These are phyloP conservation scores for Candida pseudofarinosa DNA, from an alignment of 805 yeast genomes.

Conservation along the genomic window DNA sequence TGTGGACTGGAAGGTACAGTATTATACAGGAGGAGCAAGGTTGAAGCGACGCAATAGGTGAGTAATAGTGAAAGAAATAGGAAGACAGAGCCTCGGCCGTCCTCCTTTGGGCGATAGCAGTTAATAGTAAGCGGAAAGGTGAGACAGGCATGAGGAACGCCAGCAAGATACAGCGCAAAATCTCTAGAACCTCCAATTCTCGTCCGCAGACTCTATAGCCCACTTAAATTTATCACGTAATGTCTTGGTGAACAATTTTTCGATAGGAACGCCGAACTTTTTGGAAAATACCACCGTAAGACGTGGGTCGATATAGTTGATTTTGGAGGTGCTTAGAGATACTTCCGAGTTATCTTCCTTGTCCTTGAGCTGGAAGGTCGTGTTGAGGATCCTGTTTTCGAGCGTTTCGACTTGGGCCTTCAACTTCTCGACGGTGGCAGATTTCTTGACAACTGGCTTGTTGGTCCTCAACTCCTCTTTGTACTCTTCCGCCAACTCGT, in stretches of 20 bases:
- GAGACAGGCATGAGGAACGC: too few relatives aligned
- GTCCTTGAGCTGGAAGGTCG: conserved; percentile 75
- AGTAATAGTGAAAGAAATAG: too few relatives aligned
- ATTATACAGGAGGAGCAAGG: too few relatives aligned
- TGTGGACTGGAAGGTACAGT: too few relatives aligned
- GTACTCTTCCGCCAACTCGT: conserved; percentile 48
- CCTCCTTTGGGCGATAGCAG: too few relatives aligned
- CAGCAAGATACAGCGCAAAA: too few relatives aligned
- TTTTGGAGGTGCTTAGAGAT: conserved; percentile 87
- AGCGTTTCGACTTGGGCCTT: conserved; percentile 65
- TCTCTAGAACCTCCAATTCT: conserved; percentile 71
- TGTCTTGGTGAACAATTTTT: conserved; percentile 86
- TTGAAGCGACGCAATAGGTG: too few relatives aligned
- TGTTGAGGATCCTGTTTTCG: conserved; percentile 65
- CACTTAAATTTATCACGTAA: conserved; percentile 88
- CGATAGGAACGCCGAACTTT: conserved; percentile 83
- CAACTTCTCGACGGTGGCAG: conserved; percentile 62
- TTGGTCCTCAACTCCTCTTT: conserved; percentile 56
- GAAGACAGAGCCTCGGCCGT: too few relatives aligned
- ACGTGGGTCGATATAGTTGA: conserved; percentile 94
- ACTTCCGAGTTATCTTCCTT: conserved; percentile 93
- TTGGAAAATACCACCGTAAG: conserved; percentile 85
- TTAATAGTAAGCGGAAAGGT: too few relatives aligned
- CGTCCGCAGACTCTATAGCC: conserved; percentile 92
- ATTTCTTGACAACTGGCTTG: conserved; percentile 49